Base-by-base conservation (phyloP, 2,329 filamentous ascomycete genomes). In the Gnomoniopsis sp. region DNA sequence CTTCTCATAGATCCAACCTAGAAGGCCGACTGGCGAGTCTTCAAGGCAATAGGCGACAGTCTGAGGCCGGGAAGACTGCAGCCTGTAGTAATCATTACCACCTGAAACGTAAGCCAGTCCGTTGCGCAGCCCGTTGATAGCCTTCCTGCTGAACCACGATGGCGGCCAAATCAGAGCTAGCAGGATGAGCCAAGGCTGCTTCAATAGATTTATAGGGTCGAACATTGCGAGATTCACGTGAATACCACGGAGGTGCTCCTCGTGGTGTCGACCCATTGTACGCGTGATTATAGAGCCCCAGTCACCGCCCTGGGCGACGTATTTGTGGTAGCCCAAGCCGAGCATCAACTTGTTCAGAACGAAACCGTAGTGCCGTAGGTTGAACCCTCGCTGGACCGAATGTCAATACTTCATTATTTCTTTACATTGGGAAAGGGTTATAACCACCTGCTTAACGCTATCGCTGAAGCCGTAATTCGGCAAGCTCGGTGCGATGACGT, bases 1-100 rank as follows among this genome's bases (percentile, higher is more conserved):
- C 69, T 93, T 93, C 72, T 93, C 90, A 64, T 89, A 89, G 33
- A 93, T 86, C 90, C 90, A 95, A 0, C 88, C 84, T 1, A 93
- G 75, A 1, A 91, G 73, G 0, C 81, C 88, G 0, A 90, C 82
- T 0, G 90, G 90, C 6, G 81, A 87, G 67, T 92, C 89, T 0
- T 82, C 78, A 2, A 93, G 76, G 0, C 79, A 84, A 65, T 89
- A 90, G 0, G 86, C 87, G 0, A 93, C 68, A 0, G 90, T 93
- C 53, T 90, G 84, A 0, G 90, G 90, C 11, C 51, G 41, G 0
- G 88, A 91, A 15, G 74, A 72, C 64, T 90, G 87, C 58, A 82
- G 71, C 1, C 76, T 60, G 62, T 80, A 77, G 69, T 91, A 90
- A 6, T 81, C 85, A 8, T 68, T 70, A 15, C 51, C 51, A 21